Conservation (phyloP, 805 yeast species). For the Myxozyma neotropica region DNA sequence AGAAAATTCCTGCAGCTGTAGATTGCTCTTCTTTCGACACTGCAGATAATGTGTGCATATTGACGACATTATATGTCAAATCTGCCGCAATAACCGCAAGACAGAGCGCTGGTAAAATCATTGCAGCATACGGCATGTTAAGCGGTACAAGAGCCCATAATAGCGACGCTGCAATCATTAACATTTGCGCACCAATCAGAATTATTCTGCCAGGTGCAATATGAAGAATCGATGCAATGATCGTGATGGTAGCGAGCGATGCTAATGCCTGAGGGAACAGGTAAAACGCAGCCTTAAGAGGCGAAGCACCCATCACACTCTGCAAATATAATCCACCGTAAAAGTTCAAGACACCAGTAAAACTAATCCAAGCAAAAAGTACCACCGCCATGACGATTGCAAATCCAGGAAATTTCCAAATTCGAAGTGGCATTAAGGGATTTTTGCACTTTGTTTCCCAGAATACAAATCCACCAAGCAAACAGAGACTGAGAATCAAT, state of each 20-base stretch:
- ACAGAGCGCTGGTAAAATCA: constrained; percentile 51
- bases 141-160: constrained; percentile 50
- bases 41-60: constrained; percentile 48
- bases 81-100: constrained; percentile 53
- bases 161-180: constrained; percentile 45
- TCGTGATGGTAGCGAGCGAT: constrained; percentile 47
- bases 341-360: constrained; percentile 47
- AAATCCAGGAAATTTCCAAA: constrained; percentile 49
- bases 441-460: constrained; percentile 46
- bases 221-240: constrained; percentile 54
- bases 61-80: constrained; percentile 51
- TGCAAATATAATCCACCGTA: constrained; percentile 51
- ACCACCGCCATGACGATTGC: constrained; percentile 46
- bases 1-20: constrained; percentile 54
- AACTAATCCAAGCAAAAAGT: constrained; percentile 48
- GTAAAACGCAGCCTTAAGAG: constrained; percentile 50
- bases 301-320: constrained; percentile 44
- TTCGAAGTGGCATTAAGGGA: constrained; percentile 54
- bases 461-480: constrained; percentile 44
- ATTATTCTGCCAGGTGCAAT: constrained; percentile 48
- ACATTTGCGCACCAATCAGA: constrained; percentile 44
- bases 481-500: constrained; percentile 46
- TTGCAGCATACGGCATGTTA: constrained; percentile 47
- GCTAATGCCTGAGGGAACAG: constrained; percentile 50
- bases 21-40: constrained; percentile 48